Base-by-base conservation (phyloP, 163 green algal genomes). In the Prototheca stagnorum region DNA sequence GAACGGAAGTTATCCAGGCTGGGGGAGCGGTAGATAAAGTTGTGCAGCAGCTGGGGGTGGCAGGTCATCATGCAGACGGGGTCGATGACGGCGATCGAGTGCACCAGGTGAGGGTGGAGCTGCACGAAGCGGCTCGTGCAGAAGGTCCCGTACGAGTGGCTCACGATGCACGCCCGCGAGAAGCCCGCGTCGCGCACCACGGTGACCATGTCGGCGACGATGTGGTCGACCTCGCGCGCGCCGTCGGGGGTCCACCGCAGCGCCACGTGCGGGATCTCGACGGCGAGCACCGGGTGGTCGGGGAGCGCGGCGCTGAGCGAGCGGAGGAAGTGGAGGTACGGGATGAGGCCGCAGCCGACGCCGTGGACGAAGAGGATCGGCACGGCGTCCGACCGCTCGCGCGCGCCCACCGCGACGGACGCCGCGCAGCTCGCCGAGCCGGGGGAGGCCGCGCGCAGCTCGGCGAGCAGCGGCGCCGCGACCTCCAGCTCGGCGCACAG, bases 321-420 rank as follows among this genome's bases (percentile, higher is more conserved):
- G 9, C 51, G 35, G 5, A 79, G 47, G 3, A 79, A 58, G 35
- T 61, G 51, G 35, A 76, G 44, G 47, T 79, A 79, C 0, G 70
- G 70, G n/a, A 66, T 35, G 36, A 71, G 26, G 21, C 66, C 70
- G 28, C 72, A 51, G n/a, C 70, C 70, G 1, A 79, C 70, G n/a
- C 70, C 70, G 44, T 79, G 70, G 35, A 79, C 12, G 37, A 79
- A 79, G 8, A 79, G 53, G 3, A 79, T 44, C 14, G 69, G 69
- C 40, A 56, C 42, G 14, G 27, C 23, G 1, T 11, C 24, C 34
- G 17, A 14, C 9, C 14, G 31, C 26, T 14, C 33, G 34, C 42
- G 11, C 23, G 31, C 31, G 31, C 31, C 11, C 31, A n/a, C 31
- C 31, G 31, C 11, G 31, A 37, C 11, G 31, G 12, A 37, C 31